Base-by-base conservation (phyloP, 805 yeast species). In the Candida sonorensis region DNA sequence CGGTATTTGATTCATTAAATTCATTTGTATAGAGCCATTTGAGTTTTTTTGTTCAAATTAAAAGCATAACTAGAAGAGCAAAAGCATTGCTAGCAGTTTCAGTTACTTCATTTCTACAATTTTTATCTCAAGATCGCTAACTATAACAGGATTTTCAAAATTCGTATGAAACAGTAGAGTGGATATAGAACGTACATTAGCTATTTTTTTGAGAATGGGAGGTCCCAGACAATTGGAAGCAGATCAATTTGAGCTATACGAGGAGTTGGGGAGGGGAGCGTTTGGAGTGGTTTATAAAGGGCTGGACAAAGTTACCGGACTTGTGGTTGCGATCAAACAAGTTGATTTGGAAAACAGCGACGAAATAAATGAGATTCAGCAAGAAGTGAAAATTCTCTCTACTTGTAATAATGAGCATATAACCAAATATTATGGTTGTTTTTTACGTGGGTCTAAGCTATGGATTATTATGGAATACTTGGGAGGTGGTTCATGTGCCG, bases 391-490 rank as follows among this genome's bases (percentile, higher is more conserved):
- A 36, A 75, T 82, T 11, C 62, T 82, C 10, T 71, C 84, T 10
- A 81, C 77, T 14, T 83, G 92, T 54, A 61, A 71, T 31, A 66
- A 71, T 31, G 60, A 67, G 2, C 77, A 76, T 46, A 74, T 82
- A 28, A 82, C 90, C 3, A 64, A 62, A 36, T 82, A 79, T 46
- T 65, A 71, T 45, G 92, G 90, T 8, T 78, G 85, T 39, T 80
- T 81, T 51, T 77, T 80, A 20, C 69, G 70, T 42, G 78, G 79
- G 23, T 73, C 68, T 50, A 79, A 79, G 51, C 64, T 82, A 10
- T 81, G 88, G 87, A 81, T 82, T 33, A 67, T 81, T 10, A 83
- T 82, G 92, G 94, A 82, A 53, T 78, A 59, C 51, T 67, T 81
- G n/a, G 77, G 80, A 23, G 92, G 87, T 0, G 94, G 94, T 3